Evolutionary conservation across 1,284 basidiomycete species (phyloP), one percentile per base, ranked within the genome.

Genomic region (Phellopilus nigrolimitatus): DNA sequence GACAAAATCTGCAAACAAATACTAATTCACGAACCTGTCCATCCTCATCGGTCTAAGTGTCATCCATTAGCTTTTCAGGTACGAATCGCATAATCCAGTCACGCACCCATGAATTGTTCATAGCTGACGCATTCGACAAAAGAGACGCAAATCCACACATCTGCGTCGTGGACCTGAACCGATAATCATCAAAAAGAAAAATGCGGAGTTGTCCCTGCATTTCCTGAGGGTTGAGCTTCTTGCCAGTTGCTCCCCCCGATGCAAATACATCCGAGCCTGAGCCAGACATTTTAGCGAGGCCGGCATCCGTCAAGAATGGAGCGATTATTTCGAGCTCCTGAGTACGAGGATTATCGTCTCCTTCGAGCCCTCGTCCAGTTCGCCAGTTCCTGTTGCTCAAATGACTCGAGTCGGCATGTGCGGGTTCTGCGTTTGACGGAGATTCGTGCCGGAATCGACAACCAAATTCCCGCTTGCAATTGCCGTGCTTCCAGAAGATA

Each of bases 81-180:
- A 36, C 13, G 37, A 6, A 27, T 27, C 6, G 36, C 34, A 21
- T 38, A 10, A 21, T n/a, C 12, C 0, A n/a, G 9, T n/a, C n/a
- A 54, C 70, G 47, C 61, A 84, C 82, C 82, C 83, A 84, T 41
- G 59, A 55, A 17, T 61, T 57, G 53, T 82, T 80, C 1, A 68
- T 63, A 0, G 70, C 59, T 42, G 71, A 75, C 1, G 79, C 71
- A 47, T 73, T 79, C 2, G 64, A 71, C 2, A 85, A 47, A 3
- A 76, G 66, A 1, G 60, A 60, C 13, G 78, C 61, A 55, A 84
- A 84, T 0, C 68, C 64, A 58, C 79, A 77, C 1, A 80, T 58
- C 2, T 75, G 65, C 19, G 66, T 63, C 0, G 74, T 62, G 1
- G 38, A 61, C 0, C 58, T 60, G 56, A 85, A 82, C 31, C 60